These are phyloP conservation scores for Flaveria bidentis DNA, from an alignment of 129 eudicot species.

Conservation along the genomic window DNA sequence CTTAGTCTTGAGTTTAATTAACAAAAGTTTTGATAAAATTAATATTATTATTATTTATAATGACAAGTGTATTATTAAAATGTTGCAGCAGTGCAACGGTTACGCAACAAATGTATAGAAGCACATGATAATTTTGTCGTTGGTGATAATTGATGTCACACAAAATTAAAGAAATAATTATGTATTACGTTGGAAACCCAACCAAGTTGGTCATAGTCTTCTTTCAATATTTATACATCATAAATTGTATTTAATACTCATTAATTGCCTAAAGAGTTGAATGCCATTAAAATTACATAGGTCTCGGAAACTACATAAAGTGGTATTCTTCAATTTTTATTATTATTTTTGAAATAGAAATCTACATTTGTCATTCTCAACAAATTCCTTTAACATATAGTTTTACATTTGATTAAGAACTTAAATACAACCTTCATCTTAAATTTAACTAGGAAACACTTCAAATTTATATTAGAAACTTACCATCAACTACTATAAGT, in stretches of 20 bases:
- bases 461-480: too few relatives aligned
- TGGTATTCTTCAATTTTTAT: too few relatives aligned
- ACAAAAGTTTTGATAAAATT: background rate
- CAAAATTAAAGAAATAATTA: slow-evolving; percentile 8
- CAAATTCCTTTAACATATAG: too few relatives aligned
- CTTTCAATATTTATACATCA: background rate
- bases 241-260: background rate
- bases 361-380: background rate
- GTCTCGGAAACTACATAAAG: background rate
- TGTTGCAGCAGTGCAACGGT: slow-evolving; percentile 23
- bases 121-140: slow-evolving; percentile 46
- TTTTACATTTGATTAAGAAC: too few relatives aligned
- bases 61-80: slow-evolving; percentile 1
- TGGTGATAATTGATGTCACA: slow-evolving; percentile 34
- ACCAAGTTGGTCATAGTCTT: slow-evolving; percentile 18
- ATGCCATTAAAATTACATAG: slow-evolving; percentile 18
- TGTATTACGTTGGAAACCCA: slow-evolving; percentile 17
- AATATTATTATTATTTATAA: background rate
- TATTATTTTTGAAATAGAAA: too few relatives aligned
- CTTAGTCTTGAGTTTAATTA: background rate
- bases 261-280: background rate
- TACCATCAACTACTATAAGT: too few relatives aligned
- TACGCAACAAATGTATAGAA: slow-evolving; percentile 36
- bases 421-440: too few relatives aligned
- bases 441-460: too few relatives aligned